These are phyloP conservation scores for Sarcomyxa edulis DNA, from an alignment of 768 basidiomycete species.

Conservation along the genomic window DNA sequence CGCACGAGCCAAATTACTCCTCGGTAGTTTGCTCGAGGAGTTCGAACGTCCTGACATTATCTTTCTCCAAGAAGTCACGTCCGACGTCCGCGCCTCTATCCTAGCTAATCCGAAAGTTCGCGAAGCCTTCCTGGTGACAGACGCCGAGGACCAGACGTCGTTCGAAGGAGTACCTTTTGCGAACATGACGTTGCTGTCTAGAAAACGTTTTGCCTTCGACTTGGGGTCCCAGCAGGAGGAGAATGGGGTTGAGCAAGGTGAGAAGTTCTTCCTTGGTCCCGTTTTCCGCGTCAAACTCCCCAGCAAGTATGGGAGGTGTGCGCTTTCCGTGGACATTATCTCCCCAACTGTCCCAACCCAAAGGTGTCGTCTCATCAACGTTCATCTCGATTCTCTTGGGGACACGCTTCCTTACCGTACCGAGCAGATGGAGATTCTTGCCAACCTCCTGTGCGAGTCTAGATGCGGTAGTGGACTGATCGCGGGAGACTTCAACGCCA, in stretches of 20 bases:
- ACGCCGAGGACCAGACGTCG: conserved; percentile 30
- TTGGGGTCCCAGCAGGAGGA: conserved; percentile 15
- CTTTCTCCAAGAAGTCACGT: conserved; percentile 33
- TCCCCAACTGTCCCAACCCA: conserved; percentile 16
- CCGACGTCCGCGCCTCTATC: conserved; percentile 23
- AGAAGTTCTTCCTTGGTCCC: conserved; percentile 20
- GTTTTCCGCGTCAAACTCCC: conserved; percentile 26
- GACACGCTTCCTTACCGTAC: conserved; percentile 17
- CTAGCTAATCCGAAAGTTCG: conserved; percentile 29
- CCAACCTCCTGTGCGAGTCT: conserved; percentile 31
- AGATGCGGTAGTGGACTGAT: conserved; percentile 36
- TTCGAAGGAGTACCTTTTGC: conserved; percentile 27
- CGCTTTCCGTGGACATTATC: conserved; percentile 29
- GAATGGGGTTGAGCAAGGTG: conserved; percentile 14
- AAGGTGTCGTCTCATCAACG: conserved; percentile 29
- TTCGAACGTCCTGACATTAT: conserved; percentile 28
- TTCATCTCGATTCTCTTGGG: conserved; percentile 28
- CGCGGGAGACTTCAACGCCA: conserved; percentile 44
- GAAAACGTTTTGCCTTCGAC: conserved; percentile 21
- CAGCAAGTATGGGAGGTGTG: conserved; percentile 31
- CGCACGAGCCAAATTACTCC: conserved; percentile 28
- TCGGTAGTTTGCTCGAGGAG: conserved; percentile 25
- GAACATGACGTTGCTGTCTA: conserved; percentile 33
- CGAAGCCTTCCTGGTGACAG: conserved; percentile 24
- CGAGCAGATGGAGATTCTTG: conserved; percentile 27